Evolutionary conservation across 2,329 filamentous ascomycete genomes (phyloP).

Genomic region (Pseudogymnoascus sp.): DNA sequence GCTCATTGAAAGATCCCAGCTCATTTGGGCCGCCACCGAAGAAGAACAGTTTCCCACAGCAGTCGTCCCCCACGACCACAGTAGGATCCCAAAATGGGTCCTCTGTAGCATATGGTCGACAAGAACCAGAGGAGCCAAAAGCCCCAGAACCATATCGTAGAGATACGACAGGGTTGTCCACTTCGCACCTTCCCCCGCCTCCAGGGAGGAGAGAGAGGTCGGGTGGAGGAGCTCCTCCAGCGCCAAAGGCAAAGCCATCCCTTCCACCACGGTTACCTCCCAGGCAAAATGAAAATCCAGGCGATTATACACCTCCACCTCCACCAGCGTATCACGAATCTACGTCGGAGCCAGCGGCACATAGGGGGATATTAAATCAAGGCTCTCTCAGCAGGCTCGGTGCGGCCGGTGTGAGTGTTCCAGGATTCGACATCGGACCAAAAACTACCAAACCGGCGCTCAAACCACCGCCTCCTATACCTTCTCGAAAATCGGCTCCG

Average conservation of each 20-base stretch:
- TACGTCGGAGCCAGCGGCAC: constrained; percentile 22
- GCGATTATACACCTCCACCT: constrained; percentile 28
- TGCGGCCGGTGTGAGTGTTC: constrained; percentile 56
- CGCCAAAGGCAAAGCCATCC: constrained; percentile 23
- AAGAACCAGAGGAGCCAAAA: constrained; percentile 22
- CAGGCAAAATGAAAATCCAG: constrained; percentile 30
- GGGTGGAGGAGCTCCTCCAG: constrained; percentile 16
- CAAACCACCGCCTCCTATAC: constrained; percentile 28
- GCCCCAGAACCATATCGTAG: constrained; percentile 49
- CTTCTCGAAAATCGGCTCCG: constrained; percentile 13
- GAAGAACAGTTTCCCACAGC: constrained; percentile 23
- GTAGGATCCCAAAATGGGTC: background rate
- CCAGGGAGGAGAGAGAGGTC: constrained; percentile 37
- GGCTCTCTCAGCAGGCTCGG: constrained; percentile 48
- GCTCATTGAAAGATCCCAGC: constrained; percentile 53
- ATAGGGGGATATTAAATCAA: constrained; percentile 28
- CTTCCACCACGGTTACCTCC: constrained; percentile 55
- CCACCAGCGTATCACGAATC: constrained; percentile 30
- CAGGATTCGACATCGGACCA: constrained; percentile 53
- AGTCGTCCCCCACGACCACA: background rate
- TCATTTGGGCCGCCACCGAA: constrained; percentile 62
- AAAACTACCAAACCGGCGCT: constrained; percentile 22
- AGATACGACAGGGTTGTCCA: constrained; percentile 53
- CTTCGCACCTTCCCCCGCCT: constrained; percentile 50
- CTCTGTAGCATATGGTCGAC: background rate